Evolutionary conservation across 1,284 basidiomycete species (phyloP).

Genomic region (Limonomyces culmigenus): DNA sequence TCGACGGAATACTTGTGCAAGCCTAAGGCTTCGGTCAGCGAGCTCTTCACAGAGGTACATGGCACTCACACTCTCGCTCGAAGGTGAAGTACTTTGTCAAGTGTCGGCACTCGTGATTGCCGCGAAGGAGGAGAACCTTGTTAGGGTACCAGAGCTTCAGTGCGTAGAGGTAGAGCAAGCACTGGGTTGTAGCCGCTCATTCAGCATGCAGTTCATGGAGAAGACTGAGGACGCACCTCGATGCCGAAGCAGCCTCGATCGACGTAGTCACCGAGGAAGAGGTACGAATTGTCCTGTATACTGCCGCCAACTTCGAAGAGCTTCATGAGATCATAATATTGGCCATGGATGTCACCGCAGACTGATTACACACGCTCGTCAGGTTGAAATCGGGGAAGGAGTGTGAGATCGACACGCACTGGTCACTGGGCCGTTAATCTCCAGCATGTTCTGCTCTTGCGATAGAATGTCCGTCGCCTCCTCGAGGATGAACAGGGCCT

Average conservation of each 20-base stretch:
- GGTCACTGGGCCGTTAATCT: conserved; percentile 84
- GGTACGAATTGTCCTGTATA: conserved; percentile 76
- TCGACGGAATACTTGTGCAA: conserved; percentile 83
- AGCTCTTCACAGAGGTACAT: conserved; percentile 1
- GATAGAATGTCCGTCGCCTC: conserved; percentile 62
- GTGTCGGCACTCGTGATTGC: conserved; percentile 96
- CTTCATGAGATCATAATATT: conserved; percentile 99
- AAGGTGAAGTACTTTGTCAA: conserved; percentile 96
- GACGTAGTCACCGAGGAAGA: conserved; percentile 97
- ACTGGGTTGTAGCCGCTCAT: conserved; percentile 24
- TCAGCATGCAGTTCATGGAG: conserved; percentile 3
- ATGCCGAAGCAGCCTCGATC: conserved; percentile 94
- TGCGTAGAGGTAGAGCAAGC: conserved; percentile 77
- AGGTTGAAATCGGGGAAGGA: no score
- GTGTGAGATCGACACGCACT: no score
- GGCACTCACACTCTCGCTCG: conserved; percentile 71
- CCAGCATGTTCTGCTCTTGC: conserved; percentile 76
- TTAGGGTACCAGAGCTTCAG: conserved; percentile 92
- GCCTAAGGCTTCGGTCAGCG: conserved; percentile 25
- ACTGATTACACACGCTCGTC: no score
- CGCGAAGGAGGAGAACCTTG: conserved; percentile 80
- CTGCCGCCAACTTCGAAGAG: conserved; percentile 93
- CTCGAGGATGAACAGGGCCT: conserved; percentile 79
- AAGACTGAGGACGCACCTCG: conserved; percentile 39
- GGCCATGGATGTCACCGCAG: conserved; percentile 95